Base-by-base conservation (phyloP, 805 yeast species). In the Ogataea paraovalis region DNA sequence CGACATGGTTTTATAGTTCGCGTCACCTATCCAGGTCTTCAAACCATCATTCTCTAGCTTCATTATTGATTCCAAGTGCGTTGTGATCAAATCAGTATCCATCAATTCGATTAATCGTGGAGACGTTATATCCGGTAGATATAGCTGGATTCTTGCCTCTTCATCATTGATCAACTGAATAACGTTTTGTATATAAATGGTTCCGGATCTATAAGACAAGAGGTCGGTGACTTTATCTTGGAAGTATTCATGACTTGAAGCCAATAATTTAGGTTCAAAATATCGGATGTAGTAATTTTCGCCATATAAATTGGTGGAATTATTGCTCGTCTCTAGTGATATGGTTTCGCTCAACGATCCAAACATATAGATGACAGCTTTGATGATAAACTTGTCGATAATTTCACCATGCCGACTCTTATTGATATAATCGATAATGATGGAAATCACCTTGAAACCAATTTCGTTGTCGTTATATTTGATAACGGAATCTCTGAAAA, bases 231-330 rank as follows among this genome's bases (percentile, higher is more conserved):
- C 72, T 12, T 78, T 66, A 8, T 60, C 60, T 13, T 68, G 59
- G 59, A 84, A 91, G 61, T 76, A 87, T 1, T 66, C 64, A 47
- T 73, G 76, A 1, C 92, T 78, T 28, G 73, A 73, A 3, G 69
- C 60, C 43, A 87, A 58, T 39, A 87, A 74, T 43, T 62, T 66
- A 0, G 88, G 90, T 56, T 88, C 96, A 61, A 90, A 85, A 39
- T 69, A 73, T 18, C 72, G 74, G 22, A 73, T 68, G 58, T 85
- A 89, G 53, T 80, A 84, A 46, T 78, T 82, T 48, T 83, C 90
- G 4, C 78, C 76, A 20, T 67, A 61, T n/a, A 63, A 70, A 3
- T 52, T 49, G 1, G 54, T 51, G 7, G 38, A 14, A 5, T 28
- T 39, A 10, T 40, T 48, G 12, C 32, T n/a, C 2, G 42, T n/a